Base-by-base conservation (phyloP, 305 asterid species). In the Fraxinus baroniana region DNA sequence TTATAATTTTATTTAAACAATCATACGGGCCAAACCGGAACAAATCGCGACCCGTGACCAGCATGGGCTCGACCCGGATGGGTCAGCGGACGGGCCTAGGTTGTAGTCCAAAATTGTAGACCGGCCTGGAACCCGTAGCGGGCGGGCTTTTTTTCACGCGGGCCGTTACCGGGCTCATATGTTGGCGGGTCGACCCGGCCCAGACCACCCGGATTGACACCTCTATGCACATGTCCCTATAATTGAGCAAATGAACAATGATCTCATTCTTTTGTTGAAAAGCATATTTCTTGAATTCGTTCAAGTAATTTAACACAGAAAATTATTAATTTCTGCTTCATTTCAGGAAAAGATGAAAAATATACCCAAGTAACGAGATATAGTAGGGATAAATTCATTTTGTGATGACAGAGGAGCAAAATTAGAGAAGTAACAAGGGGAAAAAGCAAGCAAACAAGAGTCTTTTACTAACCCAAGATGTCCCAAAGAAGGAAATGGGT, bases 251-350 rank as follows among this genome's bases (percentile, higher is more conserved):
- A 30, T 22, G 37, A 75, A 75, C 12, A 76, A 60, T 9, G 81
- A 78, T 37, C 39, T 37, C 35, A 77, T 77, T 60, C 74, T 82
- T 66, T n/a, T 44, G 44, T 37, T 60, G 70, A 75, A 62, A 62
- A 75, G 68, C 41, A 74, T 22, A n/a, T 35, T 78, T 62, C 71
- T 20, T 62, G 71, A 26, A 79, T 74, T 60, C 8, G 41, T 76
- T 57, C 72, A 55, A 79, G 83, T 26, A 41, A 73, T 20, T 79
- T 49, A 20, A 78, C 6, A 24, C 10, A 74, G 76, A 12, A 74
- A 82, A 62, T 18, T 62, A 62, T 62, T 22, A 62, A 62, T 62
- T 62, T 62, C 74, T 22, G 10, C 26, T 55, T 35, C 33, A 30
- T 15, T 10, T 26, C 49, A 80, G 39, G 22, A 57, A 60, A 75